These are phyloP conservation scores for Diddensiella santjacobensis DNA, from an alignment of 805 yeast species.

Conservation along the genomic window DNA sequence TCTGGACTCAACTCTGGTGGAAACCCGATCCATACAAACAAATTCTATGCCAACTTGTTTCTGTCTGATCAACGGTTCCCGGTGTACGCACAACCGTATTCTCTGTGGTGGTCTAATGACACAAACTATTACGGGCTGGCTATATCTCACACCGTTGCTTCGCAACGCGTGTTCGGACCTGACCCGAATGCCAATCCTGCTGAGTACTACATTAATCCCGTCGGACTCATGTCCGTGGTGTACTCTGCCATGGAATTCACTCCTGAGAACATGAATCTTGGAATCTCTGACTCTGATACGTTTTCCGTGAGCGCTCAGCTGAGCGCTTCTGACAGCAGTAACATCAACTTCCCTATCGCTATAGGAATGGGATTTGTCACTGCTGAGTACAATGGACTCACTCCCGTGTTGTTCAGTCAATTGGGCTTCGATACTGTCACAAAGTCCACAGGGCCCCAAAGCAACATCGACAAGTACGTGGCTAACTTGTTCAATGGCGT, in stretches of 20 bases:
- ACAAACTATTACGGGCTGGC: conserved; percentile 53
- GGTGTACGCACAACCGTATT: conserved; percentile 65
- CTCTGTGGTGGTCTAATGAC: conserved; percentile 50
- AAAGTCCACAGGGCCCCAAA: conserved; percentile 32
- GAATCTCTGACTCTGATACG: conserved; percentile 45
- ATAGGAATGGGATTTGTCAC: conserved; percentile 85
- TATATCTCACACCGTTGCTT: conserved; percentile 50
- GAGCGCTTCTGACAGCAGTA: conserved; percentile 25
- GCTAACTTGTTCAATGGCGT: conserved; percentile 40
- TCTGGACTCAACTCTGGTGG: conserved; percentile 44
- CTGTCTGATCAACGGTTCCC: conserved; percentile 52
- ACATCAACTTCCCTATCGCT: conserved; percentile 55
- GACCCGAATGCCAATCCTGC: conserved; percentile 40
- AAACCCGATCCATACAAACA: conserved; percentile 61
- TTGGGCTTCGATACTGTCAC: conserved; percentile 44
- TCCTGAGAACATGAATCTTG: conserved; percentile 37
- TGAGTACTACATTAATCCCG: conserved; percentile 54
- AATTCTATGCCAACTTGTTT: conserved; percentile 65
- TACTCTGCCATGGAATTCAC: conserved; percentile 52
- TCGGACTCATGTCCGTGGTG: conserved; percentile 50
- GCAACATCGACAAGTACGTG: conserved; percentile 39
- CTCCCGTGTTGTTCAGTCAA: conserved; percentile 44
- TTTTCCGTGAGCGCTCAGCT: conserved; percentile 48
- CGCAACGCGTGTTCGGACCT: conserved; percentile 45
- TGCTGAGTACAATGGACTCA: conserved; percentile 51